Evolutionary conservation across 2,329 filamentous ascomycete species (phyloP).

Genomic region (Fusarium nodosum): DNA sequence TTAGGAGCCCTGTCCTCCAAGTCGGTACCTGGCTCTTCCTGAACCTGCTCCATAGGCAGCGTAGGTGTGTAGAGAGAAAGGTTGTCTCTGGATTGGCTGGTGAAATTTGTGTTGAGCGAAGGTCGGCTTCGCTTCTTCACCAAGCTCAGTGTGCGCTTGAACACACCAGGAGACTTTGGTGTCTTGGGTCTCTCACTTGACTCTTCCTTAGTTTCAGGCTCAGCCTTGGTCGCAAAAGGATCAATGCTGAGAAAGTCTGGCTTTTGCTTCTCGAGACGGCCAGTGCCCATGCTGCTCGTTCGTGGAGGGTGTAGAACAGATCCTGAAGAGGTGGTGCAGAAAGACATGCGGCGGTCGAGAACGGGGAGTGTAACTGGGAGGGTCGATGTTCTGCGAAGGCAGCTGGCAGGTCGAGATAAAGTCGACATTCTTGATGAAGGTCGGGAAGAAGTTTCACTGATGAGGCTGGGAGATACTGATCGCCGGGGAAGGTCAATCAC

Average conservation of each 20-base stretch:
- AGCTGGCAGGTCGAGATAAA: conserved; percentile 41
- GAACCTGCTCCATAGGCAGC: conserved; percentile 54
- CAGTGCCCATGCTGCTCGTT: conserved; percentile 60
- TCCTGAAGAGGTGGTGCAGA: conserved; percentile 54
- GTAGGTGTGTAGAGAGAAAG: conserved; percentile 47
- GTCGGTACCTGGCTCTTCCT: conserved; percentile 50
- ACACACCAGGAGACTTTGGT: conserved; percentile 60
- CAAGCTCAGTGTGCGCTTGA: conserved; percentile 68
- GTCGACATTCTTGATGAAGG: conserved; percentile 40
- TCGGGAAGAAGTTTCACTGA: conserved; percentile 50
- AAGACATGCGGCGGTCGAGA: conserved; percentile 52
- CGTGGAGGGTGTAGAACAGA: conserved; percentile 56
- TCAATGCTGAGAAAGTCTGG: conserved; percentile 68
- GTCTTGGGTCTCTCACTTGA: conserved; percentile 53
- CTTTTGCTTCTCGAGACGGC: conserved; percentile 54
- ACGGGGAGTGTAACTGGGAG: conserved; percentile 54
- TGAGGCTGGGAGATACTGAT: conserved; percentile 59
- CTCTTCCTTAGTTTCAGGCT: conserved; percentile 50
- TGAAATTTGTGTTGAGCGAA: conserved; percentile 57
- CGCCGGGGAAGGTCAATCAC: conserved; percentile 66
- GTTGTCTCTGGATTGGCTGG: conserved; percentile 54
- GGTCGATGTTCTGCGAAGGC: conserved; percentile 52
- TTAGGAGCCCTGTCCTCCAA: conserved; percentile 38
- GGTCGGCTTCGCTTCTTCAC: conserved; percentile 69
- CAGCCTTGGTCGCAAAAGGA: conserved; percentile 62